Conservation (phyloP, 371 early-diverging fungal species). For the Mucor indicus region DNA sequence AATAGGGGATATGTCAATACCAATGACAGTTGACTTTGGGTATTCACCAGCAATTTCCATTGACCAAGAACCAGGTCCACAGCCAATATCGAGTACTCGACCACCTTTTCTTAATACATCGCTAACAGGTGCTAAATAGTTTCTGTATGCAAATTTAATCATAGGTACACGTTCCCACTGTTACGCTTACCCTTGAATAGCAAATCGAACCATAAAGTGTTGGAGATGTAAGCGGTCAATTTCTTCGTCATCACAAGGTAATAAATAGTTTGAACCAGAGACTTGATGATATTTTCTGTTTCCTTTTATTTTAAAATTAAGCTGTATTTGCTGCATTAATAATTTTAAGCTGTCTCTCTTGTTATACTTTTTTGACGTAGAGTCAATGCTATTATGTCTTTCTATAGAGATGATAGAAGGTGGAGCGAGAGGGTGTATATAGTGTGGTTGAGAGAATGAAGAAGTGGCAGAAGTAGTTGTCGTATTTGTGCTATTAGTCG, state of each 20-base stretch:
- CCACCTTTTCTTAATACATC: constrained; percentile 44
- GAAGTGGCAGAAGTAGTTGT: background rate
- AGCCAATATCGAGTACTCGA: constrained; percentile 39
- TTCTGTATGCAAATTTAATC: constrained; percentile 14
- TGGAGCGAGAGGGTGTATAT: constrained; percentile 5
- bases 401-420: constrained; percentile 1
- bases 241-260: constrained; percentile 52
- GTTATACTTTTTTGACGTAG: no score
- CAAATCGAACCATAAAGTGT: constrained; percentile 50
- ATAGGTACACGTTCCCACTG: background rate
- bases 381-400: no score
- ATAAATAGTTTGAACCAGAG: constrained; percentile 25
- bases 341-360: no score
- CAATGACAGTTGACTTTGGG: constrained; percentile 51
- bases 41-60: constrained; percentile 61
- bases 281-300: constrained; percentile 26
- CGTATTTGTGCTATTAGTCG: background rate
- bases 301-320: no score
- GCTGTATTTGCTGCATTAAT: no score
- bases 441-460: background rate
- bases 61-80: constrained; percentile 38
- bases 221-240: constrained; percentile 37
- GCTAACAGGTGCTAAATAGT: constrained; percentile 50
- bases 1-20: constrained; percentile 40
- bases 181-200: constrained; percentile 46